A percentile compares a stretch with the other conserved stretches of the same genome.
phyloP scores from a whole-genome alignment of 495 filamentous ascomycete species.

The Xylaria bambusicola region DNA sequence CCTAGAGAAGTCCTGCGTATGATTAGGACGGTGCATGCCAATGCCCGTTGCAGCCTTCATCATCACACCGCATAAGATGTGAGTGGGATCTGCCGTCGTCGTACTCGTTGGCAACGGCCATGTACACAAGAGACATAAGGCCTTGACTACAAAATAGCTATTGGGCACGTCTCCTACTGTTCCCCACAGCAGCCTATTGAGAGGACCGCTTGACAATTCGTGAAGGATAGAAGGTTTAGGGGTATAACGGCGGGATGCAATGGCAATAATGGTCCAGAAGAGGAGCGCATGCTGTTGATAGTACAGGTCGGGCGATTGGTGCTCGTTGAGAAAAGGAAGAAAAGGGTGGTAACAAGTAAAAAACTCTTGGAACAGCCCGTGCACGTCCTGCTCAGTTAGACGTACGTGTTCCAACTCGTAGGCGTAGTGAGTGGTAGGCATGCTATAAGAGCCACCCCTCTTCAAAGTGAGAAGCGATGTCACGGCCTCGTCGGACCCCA shows the following conservation, averaged over 20 bases:
- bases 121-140: slow-evolving; percentile 82
- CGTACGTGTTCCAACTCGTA: slow-evolving; percentile 72
- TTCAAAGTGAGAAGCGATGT: slow-evolving; percentile 78
- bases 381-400: slow-evolving; percentile 69
- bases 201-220: slow-evolving; percentile 64
- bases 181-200: slow-evolving; percentile 77
- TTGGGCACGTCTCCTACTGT: slow-evolving; percentile 81
- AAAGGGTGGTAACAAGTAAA: slow-evolving; percentile 84
- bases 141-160: slow-evolving; percentile 89
- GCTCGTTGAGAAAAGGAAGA: slow-evolving; percentile 74
- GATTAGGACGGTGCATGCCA: slow-evolving; percentile 84
- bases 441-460: slow-evolving; percentile 55
- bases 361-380: slow-evolving; percentile 77
- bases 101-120: slow-evolving; percentile 90
- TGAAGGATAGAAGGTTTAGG: slow-evolving; percentile 66
- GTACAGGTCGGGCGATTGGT: slow-evolving; percentile 73
- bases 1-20: slow-evolving; percentile 87
- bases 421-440: slow-evolving; percentile 48
- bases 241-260: slow-evolving; percentile 75
- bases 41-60: slow-evolving; percentile 91
- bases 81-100: slow-evolving; percentile 83
- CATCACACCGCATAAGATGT: slow-evolving; percentile 88
- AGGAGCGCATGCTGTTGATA: slow-evolving; percentile 71
- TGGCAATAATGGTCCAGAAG: slow-evolving; percentile 84
- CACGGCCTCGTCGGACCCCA: slow-evolving; percentile 84